These are phyloP conservation scores for Funneliformis geosporum DNA, from an alignment of 192 early-diverging fungal species.

Conservation along the genomic window DNA sequence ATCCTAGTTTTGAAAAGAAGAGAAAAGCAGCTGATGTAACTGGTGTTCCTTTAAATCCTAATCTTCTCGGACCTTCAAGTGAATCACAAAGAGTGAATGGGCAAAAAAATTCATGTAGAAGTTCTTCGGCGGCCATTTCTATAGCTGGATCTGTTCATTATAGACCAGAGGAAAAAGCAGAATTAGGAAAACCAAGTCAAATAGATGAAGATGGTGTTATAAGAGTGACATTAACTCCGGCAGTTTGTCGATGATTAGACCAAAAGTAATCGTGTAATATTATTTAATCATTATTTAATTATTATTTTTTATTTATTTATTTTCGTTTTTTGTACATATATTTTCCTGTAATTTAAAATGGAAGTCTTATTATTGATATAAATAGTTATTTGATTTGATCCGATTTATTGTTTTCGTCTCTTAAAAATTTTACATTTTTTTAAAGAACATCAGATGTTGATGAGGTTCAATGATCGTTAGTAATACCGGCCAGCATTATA, in stretches of 20 bases:
- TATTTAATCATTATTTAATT: neutral
- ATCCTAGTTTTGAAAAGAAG: neutral
- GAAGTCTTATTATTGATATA: too few relatives aligned
- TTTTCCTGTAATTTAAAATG: neutral
- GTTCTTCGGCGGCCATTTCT: neutral
- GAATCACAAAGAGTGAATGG: neutral
- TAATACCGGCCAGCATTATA: too few relatives aligned
- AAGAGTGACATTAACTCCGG: conserved; percentile 26
- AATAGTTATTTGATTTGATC: too few relatives aligned
- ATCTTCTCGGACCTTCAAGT: neutral
- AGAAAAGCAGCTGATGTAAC: neutral
- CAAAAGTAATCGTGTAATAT: neutral
- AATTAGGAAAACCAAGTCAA: conserved; percentile 6
- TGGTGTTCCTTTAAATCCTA: neutral
- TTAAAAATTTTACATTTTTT: too few relatives aligned
- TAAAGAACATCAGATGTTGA: too few relatives aligned
- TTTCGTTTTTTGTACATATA: neutral
- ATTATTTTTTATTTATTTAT: neutral
- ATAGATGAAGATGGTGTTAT: conserved; percentile 22
- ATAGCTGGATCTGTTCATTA: conserved; percentile 26
- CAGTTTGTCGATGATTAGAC: conserved; percentile 23
- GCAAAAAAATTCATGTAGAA: neutral
- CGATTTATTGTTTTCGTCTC: too few relatives aligned
- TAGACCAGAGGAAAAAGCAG: conserved; percentile 13
- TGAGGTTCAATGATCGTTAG: too few relatives aligned